phyloP scores from a whole-genome alignment of 2,329 filamentous ascomycete species.

The Metarhizium anisopliae region DNA sequence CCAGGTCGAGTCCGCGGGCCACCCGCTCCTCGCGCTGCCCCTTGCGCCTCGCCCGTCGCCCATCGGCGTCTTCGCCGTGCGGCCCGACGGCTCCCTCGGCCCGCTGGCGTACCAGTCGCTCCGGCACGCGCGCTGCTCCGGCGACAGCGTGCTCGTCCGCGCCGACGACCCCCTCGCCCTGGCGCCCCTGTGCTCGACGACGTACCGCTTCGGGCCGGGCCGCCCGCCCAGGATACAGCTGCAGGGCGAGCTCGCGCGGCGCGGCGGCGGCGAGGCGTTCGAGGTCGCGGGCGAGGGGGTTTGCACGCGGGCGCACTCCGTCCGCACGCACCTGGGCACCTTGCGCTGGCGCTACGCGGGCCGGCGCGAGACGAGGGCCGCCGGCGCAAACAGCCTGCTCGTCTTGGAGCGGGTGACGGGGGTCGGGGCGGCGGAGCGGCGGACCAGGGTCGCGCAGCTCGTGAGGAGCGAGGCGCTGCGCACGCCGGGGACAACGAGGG shows the following conservation, averaged over 20 bases:
- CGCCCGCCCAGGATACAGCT: slow-evolving; percentile 37
- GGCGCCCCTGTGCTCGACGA: slow-evolving; percentile 38
- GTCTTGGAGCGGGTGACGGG: slow-evolving; percentile 39
- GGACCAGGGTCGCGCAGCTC: slow-evolving; percentile 30
- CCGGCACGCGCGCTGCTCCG: slow-evolving; percentile 36
- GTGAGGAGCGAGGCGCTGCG: slow-evolving; percentile 31
- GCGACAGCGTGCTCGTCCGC: slow-evolving; percentile 37
- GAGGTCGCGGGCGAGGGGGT: slow-evolving; percentile 25
- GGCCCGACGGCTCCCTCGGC: slow-evolving; percentile 28
- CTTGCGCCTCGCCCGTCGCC: slow-evolving; percentile 25
- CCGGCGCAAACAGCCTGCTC: slow-evolving; percentile 33
- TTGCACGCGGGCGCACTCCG: slow-evolving; percentile 35
- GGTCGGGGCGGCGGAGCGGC: slow-evolving; percentile 22
- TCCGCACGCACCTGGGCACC: slow-evolving; percentile 38
- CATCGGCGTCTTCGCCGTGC: slow-evolving; percentile 33
- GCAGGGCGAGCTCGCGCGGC: slow-evolving; percentile 6
- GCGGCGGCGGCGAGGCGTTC: slow-evolving; percentile 14
- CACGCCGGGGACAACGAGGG: slow-evolving; percentile 26
- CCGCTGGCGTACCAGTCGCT: slow-evolving; percentile 41
- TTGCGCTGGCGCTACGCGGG: slow-evolving; percentile 49
- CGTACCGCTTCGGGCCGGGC: slow-evolving; percentile 48
- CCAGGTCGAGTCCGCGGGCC: slow-evolving; percentile 40
- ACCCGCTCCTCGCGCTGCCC: slow-evolving; percentile 33
- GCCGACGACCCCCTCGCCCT: slow-evolving; percentile 26
- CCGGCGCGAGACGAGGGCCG: slow-evolving; percentile 34